Evolutionary conservation across 1,139 yeast genomes (phyloP), one percentile per base, ranked within the genome.

Genomic region (Meyerozyma smithsonii): DNA sequence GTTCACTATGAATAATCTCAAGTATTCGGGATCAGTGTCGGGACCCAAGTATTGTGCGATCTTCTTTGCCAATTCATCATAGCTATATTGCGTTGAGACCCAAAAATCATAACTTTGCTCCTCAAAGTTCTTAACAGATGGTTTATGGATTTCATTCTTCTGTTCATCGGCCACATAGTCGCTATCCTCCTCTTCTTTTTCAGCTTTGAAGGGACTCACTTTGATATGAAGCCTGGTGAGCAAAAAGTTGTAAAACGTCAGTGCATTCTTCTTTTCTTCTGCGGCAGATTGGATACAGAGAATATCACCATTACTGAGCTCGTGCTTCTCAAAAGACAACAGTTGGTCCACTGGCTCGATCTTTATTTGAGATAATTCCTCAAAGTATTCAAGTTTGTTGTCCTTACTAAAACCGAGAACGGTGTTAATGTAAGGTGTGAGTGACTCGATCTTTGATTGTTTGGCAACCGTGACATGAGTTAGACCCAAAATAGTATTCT

Each of bases 271-370:
- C 8, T 52, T 49, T 8, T 49, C 48, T 1, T 50, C 53, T 35
- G 61, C 53, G 1, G 56, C 44, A 1, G 58, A 54, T 42, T 83
- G 83, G 39, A 84, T 74, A 21, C 85, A 70, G 12, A 90, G 60
- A 17, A 90, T 84, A 56, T 89, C 97, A 48, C 97, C 97, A 48
- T 75, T 81, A 14, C 74, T 72, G 28, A 90, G 61, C 54, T 89
- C 97, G 28, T 78, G 70, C 45, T 78, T 74, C 46, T 74, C 78
- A 48, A 84, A 77, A 0, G 84, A 66, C 32, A 65, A 60, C 5
- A 59, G 55, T 4, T 63, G 55, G 35, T 75, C 69, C 7, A 79
- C 50, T 4, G 57, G 56, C 32, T 82, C 86, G 38, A 87, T 70
- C 54, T 77, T 76, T 2, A 70, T 69, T 3, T 82, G 81, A 39